Evolutionary conservation across 2,329 filamentous ascomycete species (phyloP), one percentile per base, ranked within the genome.

Genomic region (Trichoderma sp.): DNA sequence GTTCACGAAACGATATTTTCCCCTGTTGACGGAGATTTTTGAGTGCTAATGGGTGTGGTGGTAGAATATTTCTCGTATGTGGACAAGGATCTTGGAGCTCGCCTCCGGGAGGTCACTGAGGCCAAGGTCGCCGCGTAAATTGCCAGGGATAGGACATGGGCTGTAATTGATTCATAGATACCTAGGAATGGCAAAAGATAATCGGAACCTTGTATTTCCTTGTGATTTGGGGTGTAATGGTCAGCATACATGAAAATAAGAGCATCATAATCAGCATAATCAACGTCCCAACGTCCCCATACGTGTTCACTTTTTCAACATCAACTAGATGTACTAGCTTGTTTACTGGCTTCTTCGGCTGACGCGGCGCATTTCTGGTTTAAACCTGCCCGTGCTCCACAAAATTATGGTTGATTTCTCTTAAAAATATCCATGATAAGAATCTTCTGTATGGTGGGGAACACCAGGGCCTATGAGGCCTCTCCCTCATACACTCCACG

Each of bases 1-100:
- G 66, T 51, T n/a, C 1, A 7, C 2, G 21, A 53, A 53, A 21
- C 2, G 1, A 21, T 65, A 9, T 4, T 21, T 21, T 34, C 5
- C 5, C 30, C 4, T n/a, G n/a, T 21, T 51, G 2, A 51, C n/a
- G n/a, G 21, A n/a, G 4, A 18, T 34, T 26, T 47, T 32, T n/a
- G 39, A 24, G 36, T 65, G 36, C 66, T 69, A 69, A 69, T n/a
- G 15, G 11, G 14, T 36, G 39, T 12, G 3, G 47, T 4, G 21
- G 32, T 32, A 71, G 69, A 71, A 34, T 58, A 65, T 26, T 71
- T 71, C 21, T 65, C 69, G 5, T 51, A 65, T 28, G 69, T 71
- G 7, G 61, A 71, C 14, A 65, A 66, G 26, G 61, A 71, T 11
- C 69, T 71, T 34, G 36, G 24, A 5, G 36, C 34, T 26, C 69